Percentiles rank a stretch among this genome's conserved stretches.
phyloP scores from a whole-genome alignment of 192 early-diverging fungal genomes.

The Lobulomyces angularis region DNA sequence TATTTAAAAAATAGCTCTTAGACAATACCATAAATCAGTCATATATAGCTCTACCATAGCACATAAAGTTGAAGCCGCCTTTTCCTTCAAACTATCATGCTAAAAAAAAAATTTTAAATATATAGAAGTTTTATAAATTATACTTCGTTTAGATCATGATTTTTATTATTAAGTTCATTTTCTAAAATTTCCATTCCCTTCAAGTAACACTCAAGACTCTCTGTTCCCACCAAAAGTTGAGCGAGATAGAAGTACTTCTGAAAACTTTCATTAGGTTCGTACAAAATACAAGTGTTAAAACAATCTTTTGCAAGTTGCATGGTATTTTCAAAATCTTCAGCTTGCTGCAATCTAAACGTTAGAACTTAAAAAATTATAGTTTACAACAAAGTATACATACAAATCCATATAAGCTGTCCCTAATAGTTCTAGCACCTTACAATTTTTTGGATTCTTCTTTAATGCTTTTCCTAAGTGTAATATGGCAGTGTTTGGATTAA shows the following conservation, averaged over 20 bases:
- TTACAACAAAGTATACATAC: too few relatives aligned
- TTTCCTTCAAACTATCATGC: slow-evolving; percentile 35
- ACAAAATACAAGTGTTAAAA: too few relatives aligned
- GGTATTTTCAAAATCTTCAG: too few relatives aligned
- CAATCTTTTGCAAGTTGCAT: too few relatives aligned
- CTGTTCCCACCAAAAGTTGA: slow-evolving; percentile 23
- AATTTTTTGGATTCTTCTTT: too few relatives aligned
- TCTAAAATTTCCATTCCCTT: slow-evolving; percentile 22
- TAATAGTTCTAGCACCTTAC: too few relatives aligned
- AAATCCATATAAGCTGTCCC: too few relatives aligned
- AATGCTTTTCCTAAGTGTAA: too few relatives aligned
- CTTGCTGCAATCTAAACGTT: too few relatives aligned
- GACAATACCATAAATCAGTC: slow-evolving; percentile 83
- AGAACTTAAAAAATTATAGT: too few relatives aligned
- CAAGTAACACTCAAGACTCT: slow-evolving; percentile 25
- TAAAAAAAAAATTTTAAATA: not conserved
- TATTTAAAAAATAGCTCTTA: not conserved
- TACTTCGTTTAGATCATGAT: slow-evolving; percentile 9
- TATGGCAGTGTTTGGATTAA: too few relatives aligned
- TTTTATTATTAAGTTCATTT: slow-evolving; percentile 18
- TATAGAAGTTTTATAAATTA: not conserved
- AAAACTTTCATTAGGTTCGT: too few relatives aligned
- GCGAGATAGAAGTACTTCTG: slow-evolving; percentile 15
- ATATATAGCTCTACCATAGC: slow-evolving; percentile 95
- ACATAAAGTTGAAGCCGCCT: slow-evolving; percentile 75